Evolutionary conservation across 805 yeast species (phyloP), one percentile per base, ranked within the genome.

Genomic region (Candida qinlingensis): DNA sequence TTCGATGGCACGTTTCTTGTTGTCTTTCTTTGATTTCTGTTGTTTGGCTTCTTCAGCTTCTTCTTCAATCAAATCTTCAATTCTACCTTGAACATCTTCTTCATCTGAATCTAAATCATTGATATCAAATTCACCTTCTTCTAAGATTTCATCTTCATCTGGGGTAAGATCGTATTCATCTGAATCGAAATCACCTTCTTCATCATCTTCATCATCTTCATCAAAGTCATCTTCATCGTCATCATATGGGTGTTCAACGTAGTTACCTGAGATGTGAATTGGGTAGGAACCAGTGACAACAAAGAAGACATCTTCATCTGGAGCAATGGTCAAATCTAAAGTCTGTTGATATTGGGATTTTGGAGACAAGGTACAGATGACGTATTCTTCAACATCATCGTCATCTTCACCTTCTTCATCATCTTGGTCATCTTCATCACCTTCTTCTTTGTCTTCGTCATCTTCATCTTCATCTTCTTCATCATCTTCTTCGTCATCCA

Each of bases 221-320:
- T 65, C 69, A 36, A 53, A 66, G 46, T 73, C 79, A 45, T 66
- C 74, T 29, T 73, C 78, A 45, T 79, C 85, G 39, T 74, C 80
- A 63, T 91, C 96, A 62, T 82, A 88, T 68, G 98, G 97, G 71
- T 91, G 97, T 70, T 87, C 96, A 64, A 94, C 85, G 72, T 85
- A 90, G 83, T 94, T 92, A 75, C 99, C 99, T 58, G 87, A 76
- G 61, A 94, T 74, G 69, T 92, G 95, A 57, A 94, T 77, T 57
- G 96, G 86, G 75, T 90, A 92, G 29, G 97, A 89, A 65, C 99
- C 99, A 53, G 96, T 86, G 49, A 87, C 97, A 64, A 89, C 96
- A 64, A 94, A 94, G 75, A 76, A 83, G 53, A 94, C 89, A 65
- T 91, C 96, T 74, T 94, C 99, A 63, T 83, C 92, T 63, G 98